Base-by-base conservation (phyloP, 1,284 basidiomycete genomes). In the Peniophora sp. region DNA sequence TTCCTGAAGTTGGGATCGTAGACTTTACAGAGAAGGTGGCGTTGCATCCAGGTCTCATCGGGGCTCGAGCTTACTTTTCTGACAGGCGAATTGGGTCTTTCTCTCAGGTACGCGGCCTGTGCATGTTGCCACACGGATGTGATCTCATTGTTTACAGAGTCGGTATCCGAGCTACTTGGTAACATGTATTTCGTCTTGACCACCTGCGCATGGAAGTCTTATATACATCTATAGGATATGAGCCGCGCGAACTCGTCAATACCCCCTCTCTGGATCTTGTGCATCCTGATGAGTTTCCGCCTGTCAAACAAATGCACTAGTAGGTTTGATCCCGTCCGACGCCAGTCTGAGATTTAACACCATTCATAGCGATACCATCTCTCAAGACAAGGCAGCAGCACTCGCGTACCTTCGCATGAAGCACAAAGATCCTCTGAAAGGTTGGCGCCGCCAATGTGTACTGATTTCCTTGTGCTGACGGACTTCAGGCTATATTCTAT, bases 381-480 rank as follows among this genome's bases (percentile, higher is more conserved):
- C 72, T 35, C 75, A 83, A 57, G 85, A 89, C 67, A 85, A 88
- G 59, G 85, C 85, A 0, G 86, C 86, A 0, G 81, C 78, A 22
- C 72, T 89, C 20, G 82, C 79, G 1, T 89, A 89, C 59, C 69
- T 89, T 47, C 81, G 85, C 47, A 73, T 89, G 66, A 74, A 75
- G 59, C 85, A 89, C 68, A 87, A 86, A 58, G 78, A 85, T 59
- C 83, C 82, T 0, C 77, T 77, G 65, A 79, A 79, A 55, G 85
- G 85, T 8, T 88, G 84, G 27, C 27, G 12, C n/a, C 12, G 27
- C 27, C 59, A 68, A 70, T 86, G 12, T 87, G 85, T 61, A 75
- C 78, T 27, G 35, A 24, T 2, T 47, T 23, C 50, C 44, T 49
- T 12, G 5, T 12, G 12, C 27, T 12, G 27, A 32, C 27, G 12